Evolutionary conservation across 2,329 filamentous ascomycete species (phyloP).

Genomic region (Colletotrichum chlorophyti): DNA sequence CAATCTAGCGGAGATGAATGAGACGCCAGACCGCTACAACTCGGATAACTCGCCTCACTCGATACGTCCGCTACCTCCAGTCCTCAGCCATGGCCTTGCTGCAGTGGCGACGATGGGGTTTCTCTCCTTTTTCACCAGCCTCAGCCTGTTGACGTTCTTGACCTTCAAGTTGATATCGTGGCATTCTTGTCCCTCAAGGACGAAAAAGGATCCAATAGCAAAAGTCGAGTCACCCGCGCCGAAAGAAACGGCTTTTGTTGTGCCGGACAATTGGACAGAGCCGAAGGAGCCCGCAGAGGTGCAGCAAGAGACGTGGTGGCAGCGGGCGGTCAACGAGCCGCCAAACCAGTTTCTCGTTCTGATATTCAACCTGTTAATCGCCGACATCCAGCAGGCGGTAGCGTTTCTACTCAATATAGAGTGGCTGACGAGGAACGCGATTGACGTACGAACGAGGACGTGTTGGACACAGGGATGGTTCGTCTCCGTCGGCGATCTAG

Average conservation of each 20-base stretch:
- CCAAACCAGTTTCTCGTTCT: constrained; percentile 74
- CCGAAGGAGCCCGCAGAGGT: background rate
- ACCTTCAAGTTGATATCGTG: constrained; percentile 43
- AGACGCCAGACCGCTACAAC: constrained; percentile 31
- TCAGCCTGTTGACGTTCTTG: constrained; percentile 41
- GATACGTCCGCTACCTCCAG: constrained; percentile 42
- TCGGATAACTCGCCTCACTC: constrained; percentile 37
- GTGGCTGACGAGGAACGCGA: constrained; percentile 61
- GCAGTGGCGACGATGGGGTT: constrained; percentile 45
- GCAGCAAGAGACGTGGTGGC: constrained; percentile 21
- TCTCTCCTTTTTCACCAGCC: constrained; percentile 42
- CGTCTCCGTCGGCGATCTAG: constrained; percentile 69
- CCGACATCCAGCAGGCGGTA: constrained; percentile 70
- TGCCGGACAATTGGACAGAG: constrained; percentile 34
- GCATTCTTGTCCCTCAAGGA: constrained; percentile 34
- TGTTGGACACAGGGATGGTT: constrained; percentile 75
- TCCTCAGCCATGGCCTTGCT: constrained; percentile 43
- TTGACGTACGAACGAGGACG: constrained; percentile 58
- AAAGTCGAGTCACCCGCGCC: constrained; percentile 18
- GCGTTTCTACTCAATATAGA: constrained; percentile 69
- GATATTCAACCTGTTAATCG: constrained; percentile 72
- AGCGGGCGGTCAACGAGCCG: constrained; percentile 40
- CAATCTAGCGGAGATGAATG: constrained; percentile 29
- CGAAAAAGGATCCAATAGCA: constrained; percentile 4
- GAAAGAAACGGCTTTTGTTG: constrained; percentile 34